Conservation (phyloP, 2,329 filamentous ascomycete genomes). For the Graphiopsis chlorocephala region DNA sequence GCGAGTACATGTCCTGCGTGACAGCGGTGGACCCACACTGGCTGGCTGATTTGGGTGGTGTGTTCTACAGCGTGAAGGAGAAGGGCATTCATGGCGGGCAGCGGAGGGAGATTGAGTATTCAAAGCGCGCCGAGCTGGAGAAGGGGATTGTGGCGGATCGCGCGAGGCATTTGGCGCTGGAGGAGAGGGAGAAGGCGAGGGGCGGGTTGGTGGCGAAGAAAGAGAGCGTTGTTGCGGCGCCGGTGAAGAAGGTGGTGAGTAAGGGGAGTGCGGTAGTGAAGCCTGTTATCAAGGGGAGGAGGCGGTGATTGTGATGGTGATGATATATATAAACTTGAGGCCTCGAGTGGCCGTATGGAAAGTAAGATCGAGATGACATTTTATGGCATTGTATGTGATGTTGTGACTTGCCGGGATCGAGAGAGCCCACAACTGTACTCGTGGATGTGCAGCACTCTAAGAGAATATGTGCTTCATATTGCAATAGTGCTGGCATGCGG, state of each 20-base stretch:
- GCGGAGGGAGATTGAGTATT: constrained; percentile 31
- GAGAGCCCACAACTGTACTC: no score
- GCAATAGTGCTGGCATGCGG: neutral
- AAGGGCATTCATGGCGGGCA: constrained; percentile 64
- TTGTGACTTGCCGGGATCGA: no score
- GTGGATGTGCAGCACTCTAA: neutral
- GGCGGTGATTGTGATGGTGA: neutral
- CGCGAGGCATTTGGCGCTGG: constrained; percentile 20
- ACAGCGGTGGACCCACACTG: constrained; percentile 95
- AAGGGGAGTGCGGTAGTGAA: constrained; percentile 32
- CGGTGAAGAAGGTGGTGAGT: constrained; percentile 21
- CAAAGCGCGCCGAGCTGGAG: constrained; percentile 32
- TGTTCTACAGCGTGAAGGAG: constrained; percentile 96
- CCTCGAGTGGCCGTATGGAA: neutral
- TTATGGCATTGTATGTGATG: no score
- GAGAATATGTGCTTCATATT: neutral
- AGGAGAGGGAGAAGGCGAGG: constrained; percentile 19
- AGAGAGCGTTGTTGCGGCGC: neutral
- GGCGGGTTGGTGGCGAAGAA: constrained; percentile 16
- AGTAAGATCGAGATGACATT: neutral
- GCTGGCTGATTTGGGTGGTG: constrained; percentile 92
- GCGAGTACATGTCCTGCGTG: constrained; percentile 97
- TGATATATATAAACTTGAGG: neutral
- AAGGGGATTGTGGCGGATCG: constrained; percentile 29
- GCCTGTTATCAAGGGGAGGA: constrained; percentile 24